These are phyloP conservation scores for Cenococcum geophilum DNA, from an alignment of 495 filamentous ascomycete genomes.

Conservation along the genomic window DNA sequence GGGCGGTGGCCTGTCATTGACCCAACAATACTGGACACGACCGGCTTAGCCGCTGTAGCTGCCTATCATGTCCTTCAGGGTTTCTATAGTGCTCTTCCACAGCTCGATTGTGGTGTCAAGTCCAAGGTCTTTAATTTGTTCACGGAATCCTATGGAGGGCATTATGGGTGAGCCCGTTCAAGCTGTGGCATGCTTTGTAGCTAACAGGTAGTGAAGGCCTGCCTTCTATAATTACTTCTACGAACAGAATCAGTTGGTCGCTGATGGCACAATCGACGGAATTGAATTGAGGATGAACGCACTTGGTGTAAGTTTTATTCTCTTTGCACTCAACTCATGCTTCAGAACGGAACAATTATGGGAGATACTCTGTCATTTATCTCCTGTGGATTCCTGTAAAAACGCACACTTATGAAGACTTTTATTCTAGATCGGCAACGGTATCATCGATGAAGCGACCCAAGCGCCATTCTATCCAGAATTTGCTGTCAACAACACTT, in stretches of 20 bases:
- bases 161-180: slow-evolving; percentile 41
- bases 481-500: slow-evolving; percentile 71
- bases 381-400: too few relatives aligned
- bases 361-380: too few relatives aligned
- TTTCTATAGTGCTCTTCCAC: slow-evolving; percentile 37
- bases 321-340: slow-evolving; percentile 37
- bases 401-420: too few relatives aligned
- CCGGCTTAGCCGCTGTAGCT: slow-evolving; percentile 45
- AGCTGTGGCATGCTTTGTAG: background rate
- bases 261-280: slow-evolving; percentile 43
- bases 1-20: slow-evolving; percentile 46
- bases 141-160: slow-evolving; percentile 46
- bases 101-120: slow-evolving; percentile 37
- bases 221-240: slow-evolving; percentile 56
- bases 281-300: slow-evolving; percentile 52
- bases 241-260: slow-evolving; percentile 52
- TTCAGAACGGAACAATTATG: background rate
- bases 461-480: slow-evolving; percentile 61
- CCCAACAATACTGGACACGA: slow-evolving; percentile 40
- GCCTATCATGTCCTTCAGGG: slow-evolving; percentile 46
- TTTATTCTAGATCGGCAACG: slow-evolving; percentile 51
- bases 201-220: slow-evolving; percentile 14
- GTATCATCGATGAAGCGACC: slow-evolving; percentile 67
- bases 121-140: slow-evolving; percentile 57
- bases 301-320: slow-evolving; percentile 39